Evolutionary conservation across 495 filamentous ascomycete genomes (phyloP).

Genomic region (Aspergillus steynii): DNA sequence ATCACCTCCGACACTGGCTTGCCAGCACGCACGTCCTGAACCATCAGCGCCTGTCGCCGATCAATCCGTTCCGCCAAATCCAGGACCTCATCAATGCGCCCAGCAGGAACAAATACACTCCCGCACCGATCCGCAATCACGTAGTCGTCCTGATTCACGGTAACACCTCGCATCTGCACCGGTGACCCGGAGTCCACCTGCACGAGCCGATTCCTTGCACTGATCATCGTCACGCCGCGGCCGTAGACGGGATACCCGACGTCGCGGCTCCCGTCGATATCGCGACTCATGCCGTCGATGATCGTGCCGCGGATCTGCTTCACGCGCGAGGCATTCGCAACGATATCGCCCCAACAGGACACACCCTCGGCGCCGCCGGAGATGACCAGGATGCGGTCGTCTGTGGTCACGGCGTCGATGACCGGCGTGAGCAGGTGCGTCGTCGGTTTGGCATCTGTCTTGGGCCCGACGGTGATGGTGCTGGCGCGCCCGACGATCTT

Average conservation of each 20-base stretch:
- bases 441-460: slow-evolving; percentile 14
- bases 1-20: slow-evolving; percentile 23
- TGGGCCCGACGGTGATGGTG: slow-evolving; percentile 20
- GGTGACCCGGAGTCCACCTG: slow-evolving; percentile 18
- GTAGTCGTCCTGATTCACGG: slow-evolving; percentile 23
- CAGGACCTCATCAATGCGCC: slow-evolving; percentile 20
- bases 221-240: slow-evolving; percentile 24
- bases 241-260: slow-evolving; percentile 23
- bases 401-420: slow-evolving; percentile 18
- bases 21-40: slow-evolving; percentile 17
- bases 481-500: slow-evolving; percentile 27
- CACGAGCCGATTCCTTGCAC: slow-evolving; percentile 21
- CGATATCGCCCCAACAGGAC: slow-evolving; percentile 27
- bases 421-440: slow-evolving; percentile 21
- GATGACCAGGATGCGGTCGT: slow-evolving; percentile 25
- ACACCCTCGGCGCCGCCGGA: slow-evolving; percentile 20
- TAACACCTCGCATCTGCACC: slow-evolving; percentile 19
- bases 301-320: slow-evolving; percentile 25
- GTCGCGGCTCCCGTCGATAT: slow-evolving; percentile 22
- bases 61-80: slow-evolving; percentile 17
- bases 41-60: slow-evolving; percentile 19
- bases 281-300: slow-evolving; percentile 28
- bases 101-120: slow-evolving; percentile 20
- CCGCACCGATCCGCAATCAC: slow-evolving; percentile 24
- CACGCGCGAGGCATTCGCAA: slow-evolving; percentile 23